phyloP scores from a whole-genome alignment of 2,329 filamentous ascomycete species.

The Neofusicoccum ribis region DNA sequence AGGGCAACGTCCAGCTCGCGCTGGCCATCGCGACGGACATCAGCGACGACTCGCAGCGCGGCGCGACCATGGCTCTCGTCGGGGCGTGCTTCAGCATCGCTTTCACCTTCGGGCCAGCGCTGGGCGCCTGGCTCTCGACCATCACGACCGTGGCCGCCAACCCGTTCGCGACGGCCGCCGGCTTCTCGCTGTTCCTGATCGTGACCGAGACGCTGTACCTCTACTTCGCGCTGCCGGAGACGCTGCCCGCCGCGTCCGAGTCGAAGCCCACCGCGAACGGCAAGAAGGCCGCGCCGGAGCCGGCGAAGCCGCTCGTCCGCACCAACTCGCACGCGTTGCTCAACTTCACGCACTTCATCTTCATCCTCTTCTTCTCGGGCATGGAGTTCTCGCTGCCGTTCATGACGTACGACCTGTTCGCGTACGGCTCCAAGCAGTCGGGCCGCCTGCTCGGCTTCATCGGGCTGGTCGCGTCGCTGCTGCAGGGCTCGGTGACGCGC shows the following conservation, averaged over 20 bases:
- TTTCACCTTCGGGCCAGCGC: constrained; percentile 91
- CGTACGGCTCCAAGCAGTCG: constrained; percentile 75
- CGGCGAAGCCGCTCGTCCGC: constrained; percentile 37
- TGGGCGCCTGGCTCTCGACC: constrained; percentile 82
- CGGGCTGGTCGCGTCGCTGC: constrained; percentile 84
- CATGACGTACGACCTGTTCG: constrained; percentile 94
- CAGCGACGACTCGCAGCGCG: constrained; percentile 78
- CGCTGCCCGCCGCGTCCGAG: constrained; percentile 61
- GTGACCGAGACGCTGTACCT: constrained; percentile 85
- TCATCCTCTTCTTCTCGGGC: constrained; percentile 94
- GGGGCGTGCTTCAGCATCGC: constrained; percentile 96
- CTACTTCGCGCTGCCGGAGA: constrained; percentile 83
- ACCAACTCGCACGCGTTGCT: constrained; percentile 84
- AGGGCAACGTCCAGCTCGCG: constrained; percentile 95
- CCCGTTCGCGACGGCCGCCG: constrained; percentile 89
- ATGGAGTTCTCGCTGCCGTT: constrained; percentile 98
- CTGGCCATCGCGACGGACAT: constrained; percentile 97
- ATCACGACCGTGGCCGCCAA: constrained; percentile 80
- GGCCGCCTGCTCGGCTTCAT: constrained; percentile 87
- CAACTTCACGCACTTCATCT: constrained; percentile 83
- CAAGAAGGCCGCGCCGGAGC: constrained; percentile 25
- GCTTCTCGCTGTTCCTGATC: constrained; percentile 81
- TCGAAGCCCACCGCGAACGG: constrained; percentile 21
- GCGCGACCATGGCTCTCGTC: constrained; percentile 93
- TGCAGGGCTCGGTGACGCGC: constrained; percentile 89